Percentiles rank a stretch among this genome's conserved stretches.
phyloP scores from a whole-genome alignment of 2,329 filamentous ascomycete species.

The Anisogramma anomala region DNA sequence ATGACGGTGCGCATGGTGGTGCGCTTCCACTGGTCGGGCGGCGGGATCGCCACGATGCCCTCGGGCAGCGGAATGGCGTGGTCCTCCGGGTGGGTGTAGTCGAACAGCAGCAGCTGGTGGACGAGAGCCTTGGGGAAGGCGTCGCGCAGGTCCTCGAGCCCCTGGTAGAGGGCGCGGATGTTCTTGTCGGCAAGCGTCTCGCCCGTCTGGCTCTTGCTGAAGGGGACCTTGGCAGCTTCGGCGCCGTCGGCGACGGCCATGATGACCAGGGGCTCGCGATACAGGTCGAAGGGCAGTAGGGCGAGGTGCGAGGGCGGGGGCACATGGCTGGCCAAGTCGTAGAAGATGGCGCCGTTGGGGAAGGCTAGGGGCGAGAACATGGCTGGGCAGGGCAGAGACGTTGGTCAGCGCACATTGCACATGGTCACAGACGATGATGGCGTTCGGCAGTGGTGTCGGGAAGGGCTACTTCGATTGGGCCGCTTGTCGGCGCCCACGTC shows the following conservation, averaged over 20 bases:
- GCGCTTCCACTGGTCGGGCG: constrained; percentile 52
- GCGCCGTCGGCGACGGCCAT: constrained; percentile 75
- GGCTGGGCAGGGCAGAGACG: constrained; percentile 40
- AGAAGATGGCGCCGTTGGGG: constrained; percentile 74
- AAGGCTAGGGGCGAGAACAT: constrained; percentile 91
- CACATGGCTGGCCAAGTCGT: constrained; percentile 71
- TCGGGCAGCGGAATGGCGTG: constrained; percentile 47
- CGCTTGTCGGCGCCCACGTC: constrained; percentile 78
- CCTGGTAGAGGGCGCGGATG: constrained; percentile 48
- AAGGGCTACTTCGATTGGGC: constrained; percentile 79
- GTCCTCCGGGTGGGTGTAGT: constrained; percentile 44
- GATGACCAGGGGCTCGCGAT: constrained; percentile 70
- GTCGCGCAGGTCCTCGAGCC: constrained; percentile 60
- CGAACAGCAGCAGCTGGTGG: constrained; percentile 71
- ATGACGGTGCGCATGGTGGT: constrained; percentile 75
- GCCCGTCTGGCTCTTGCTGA: constrained; percentile 44
- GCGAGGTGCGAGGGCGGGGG: constrained; percentile 70
- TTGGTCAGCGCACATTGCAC: constrained; percentile 12
- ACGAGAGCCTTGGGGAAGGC: constrained; percentile 65
- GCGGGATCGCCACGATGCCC: constrained; percentile 60
- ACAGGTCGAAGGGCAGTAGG: constrained; percentile 80
- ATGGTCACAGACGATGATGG: too few relatives aligned
- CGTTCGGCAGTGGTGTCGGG: too few relatives aligned
- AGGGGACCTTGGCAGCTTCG: constrained; percentile 47
- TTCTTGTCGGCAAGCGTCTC: constrained; percentile 45